Evolutionary conservation across 2,329 filamentous ascomycete species (phyloP).

Genomic region (Rhynchosporium secalis): DNA sequence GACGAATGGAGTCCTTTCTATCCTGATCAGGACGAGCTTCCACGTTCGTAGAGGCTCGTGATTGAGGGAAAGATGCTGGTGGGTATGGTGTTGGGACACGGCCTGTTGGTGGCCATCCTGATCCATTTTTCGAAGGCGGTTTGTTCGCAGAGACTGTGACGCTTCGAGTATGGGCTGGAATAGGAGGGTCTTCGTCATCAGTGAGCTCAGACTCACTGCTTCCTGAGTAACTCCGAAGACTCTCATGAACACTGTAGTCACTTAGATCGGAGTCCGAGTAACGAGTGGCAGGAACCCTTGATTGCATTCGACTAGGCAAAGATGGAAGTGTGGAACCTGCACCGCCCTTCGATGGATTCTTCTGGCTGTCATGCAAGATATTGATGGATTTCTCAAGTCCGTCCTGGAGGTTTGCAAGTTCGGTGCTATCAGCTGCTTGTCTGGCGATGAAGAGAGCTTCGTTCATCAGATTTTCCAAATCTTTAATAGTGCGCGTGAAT

Average conservation of each 20-base stretch:
- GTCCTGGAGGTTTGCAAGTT: constrained; percentile 25
- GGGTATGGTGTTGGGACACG: constrained; percentile 25
- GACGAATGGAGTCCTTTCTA: constrained; percentile 17
- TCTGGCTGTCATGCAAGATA: constrained; percentile 30
- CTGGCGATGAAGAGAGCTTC: constrained; percentile 43
- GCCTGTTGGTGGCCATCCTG: constrained; percentile 25
- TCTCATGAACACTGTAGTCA: constrained; percentile 35
- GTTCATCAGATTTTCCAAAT: constrained; percentile 41
- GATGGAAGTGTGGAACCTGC: constrained; percentile 5
- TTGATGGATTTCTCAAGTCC: constrained; percentile 27
- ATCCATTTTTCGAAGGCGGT: constrained; percentile 7
- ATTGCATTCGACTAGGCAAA: not conserved
- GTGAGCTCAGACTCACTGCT: constrained; percentile 27
- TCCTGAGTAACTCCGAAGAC: constrained; percentile 30
- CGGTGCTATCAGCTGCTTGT: constrained; percentile 37
- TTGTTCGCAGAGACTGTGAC: constrained; percentile 10
- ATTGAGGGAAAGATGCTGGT: constrained; percentile 19
- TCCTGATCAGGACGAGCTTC: constrained; percentile 4
- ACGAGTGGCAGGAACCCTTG: not conserved
- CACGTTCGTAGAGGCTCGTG: constrained; percentile 14
- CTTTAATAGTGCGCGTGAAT: constrained; percentile 41
- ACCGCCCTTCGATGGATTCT: constrained; percentile 8
- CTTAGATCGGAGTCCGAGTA: constrained; percentile 27
- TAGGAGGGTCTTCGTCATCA: constrained; percentile 16
- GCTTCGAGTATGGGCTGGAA: not conserved